A percentile compares a stretch with the other conserved stretches of the same genome.
Conservation (phyloP, 129 eudicot genomes). For the Daucus carota region DH1_v3.0 NC_030389.2:40493001-40493500, state of each 20-base stretch:
- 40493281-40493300: constrained; percentile 23
- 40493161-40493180: background rate
- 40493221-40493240: constrained; percentile 11
- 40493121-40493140: background rate
- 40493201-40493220: background rate
- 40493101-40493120: background rate
- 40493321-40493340: background rate
- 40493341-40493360: background rate
- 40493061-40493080: background rate
- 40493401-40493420: no score
- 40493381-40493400: no score
- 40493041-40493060: constrained; percentile 6
- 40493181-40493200: background rate
- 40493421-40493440: no score
- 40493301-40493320: constrained; percentile 24
- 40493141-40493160: background rate
- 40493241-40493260: background rate
- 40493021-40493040: background rate
- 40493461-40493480: no score
- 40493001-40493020: constrained; percentile 10
- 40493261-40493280: constrained; percentile 19
- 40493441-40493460: no score
- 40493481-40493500: no score
- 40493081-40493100: background rate
- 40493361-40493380: no score